Percentiles rank a stretch among this genome's conserved stretches.
Conservation (phyloP, 306 rosid species). For the Pyrus betulifolia region DNA sequence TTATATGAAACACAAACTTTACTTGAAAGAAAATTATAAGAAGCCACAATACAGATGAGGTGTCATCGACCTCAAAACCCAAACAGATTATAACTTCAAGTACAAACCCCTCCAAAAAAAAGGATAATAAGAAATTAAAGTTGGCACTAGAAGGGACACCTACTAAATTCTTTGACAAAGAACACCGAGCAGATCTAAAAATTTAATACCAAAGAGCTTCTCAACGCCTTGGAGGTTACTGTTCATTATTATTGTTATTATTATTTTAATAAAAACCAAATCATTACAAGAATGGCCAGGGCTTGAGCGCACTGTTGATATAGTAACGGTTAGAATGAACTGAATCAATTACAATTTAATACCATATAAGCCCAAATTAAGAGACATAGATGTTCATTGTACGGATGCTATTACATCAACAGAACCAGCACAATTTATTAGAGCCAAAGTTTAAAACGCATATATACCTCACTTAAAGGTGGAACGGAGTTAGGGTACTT, state of each 20-base stretch:
- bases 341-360: not conserved
- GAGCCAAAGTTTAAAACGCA: not conserved
- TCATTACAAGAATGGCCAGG: not conserved
- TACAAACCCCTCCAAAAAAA: not conserved
- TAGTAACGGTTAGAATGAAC: not conserved
- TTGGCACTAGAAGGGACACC: not conserved
- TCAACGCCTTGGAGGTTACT: not conserved
- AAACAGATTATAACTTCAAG: not conserved
- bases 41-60: not conserved
- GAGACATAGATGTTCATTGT: not conserved
- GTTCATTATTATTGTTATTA: not conserved
- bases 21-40: not conserved
- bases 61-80: not conserved
- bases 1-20: not conserved
- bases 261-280: not conserved
- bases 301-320: not conserved
- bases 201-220: not conserved
- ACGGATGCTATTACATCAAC: not conserved
- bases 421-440: not conserved
- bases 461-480: conserved; percentile 49
- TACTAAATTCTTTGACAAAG: not conserved
- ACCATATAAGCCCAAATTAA: not conserved
- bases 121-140: not conserved
- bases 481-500: conserved; percentile 42
- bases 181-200: not conserved